phyloP scores from a whole-genome alignment of 192 early-diverging fungal species.

The Mortierella hygrophila region DNA sequence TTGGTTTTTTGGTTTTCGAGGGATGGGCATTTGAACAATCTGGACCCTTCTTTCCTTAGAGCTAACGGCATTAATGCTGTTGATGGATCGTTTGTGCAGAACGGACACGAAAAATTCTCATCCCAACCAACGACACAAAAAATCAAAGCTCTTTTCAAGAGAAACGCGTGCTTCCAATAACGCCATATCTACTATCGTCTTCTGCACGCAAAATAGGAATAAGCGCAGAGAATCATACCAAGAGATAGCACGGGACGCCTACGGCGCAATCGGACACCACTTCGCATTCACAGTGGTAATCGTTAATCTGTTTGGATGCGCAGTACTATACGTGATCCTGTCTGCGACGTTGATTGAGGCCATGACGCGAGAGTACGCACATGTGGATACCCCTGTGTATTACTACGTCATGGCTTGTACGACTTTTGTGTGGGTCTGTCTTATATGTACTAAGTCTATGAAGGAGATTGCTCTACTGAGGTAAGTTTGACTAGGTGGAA shows the following conservation, averaged over 20 bases:
- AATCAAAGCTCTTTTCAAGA: not conserved
- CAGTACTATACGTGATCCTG: constrained; percentile 77
- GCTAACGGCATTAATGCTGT: not conserved
- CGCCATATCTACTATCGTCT: too few relatives aligned
- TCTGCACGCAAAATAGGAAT: constrained; percentile 16
- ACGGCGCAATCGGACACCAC: constrained; percentile 67
- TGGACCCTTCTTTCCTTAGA: constrained; percentile 1
- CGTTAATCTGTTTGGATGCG: constrained; percentile 74
- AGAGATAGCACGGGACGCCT: constrained; percentile 76
- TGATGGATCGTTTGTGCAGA: not conserved
- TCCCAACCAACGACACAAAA: not conserved
- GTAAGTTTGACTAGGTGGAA: not conserved
- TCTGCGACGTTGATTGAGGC: constrained; percentile 74
- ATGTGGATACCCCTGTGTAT: constrained; percentile 55
- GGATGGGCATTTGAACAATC: too few relatives aligned
- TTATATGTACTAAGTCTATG: constrained; percentile 79
- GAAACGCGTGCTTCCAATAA: not conserved
- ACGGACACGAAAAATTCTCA: not conserved
- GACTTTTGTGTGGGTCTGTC: constrained; percentile 71
- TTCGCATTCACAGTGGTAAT: constrained; percentile 73
- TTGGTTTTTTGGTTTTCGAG: too few relatives aligned
- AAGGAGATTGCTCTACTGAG: constrained; percentile 78
- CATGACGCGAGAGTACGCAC: constrained; percentile 63
- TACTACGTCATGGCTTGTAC: constrained; percentile 71
- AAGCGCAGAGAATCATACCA: constrained; percentile 68